Base-by-base conservation (phyloP, 176 grass and related monocot species). In the Tillandsia leiboldiana region DNA sequence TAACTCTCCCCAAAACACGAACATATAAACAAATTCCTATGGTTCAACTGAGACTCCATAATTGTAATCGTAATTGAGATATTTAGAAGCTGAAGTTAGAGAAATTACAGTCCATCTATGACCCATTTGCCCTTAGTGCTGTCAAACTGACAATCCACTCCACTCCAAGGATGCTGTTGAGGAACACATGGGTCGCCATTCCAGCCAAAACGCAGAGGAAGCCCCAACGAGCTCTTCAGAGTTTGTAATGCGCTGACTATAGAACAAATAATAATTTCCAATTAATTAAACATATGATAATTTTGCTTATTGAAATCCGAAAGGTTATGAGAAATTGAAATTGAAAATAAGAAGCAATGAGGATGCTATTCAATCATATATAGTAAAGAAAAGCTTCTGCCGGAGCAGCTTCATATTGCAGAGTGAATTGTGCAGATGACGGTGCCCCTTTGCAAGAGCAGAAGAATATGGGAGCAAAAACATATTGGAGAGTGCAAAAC, bases 141-240 rank as follows among this genome's bases (percentile, higher is more conserved):
- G 49, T 99, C 90, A 83, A 87, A 88, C 14, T 90, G 90, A 73
- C 94, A 99, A 51, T 99, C 87, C 63, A 99, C 84, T 78, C 90
- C 94, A 51, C 87, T 90, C 94, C 94, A 99, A 48, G 90, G 94
- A 86, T 99, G 94, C 50, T 93, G 90, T 64, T 93, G 94, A 51
- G 94, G 90, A 79, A 99, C 82, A 65, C 94, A 99, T 48, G 94
- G 89, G 27, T 99, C 90, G 26, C 94, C 94, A 26, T 99, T 99
- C 94, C 94, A 99, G 67, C 94, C 90, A 56, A 99, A 90, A 70
- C 94, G 90, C 77, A 81, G 84, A 71, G 94, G 94, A 67, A 93
- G 82, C 63, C 80, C 90, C 84, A 99, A 73, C 53, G 83, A 86
- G 71, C 74, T 66, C 74, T 93, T 99, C 76, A 99, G 42, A 50